These are phyloP conservation scores for Sequoia sempervirens DNA, from an alignment of 75 land plant species.

Conservation along the genomic window DNA sequence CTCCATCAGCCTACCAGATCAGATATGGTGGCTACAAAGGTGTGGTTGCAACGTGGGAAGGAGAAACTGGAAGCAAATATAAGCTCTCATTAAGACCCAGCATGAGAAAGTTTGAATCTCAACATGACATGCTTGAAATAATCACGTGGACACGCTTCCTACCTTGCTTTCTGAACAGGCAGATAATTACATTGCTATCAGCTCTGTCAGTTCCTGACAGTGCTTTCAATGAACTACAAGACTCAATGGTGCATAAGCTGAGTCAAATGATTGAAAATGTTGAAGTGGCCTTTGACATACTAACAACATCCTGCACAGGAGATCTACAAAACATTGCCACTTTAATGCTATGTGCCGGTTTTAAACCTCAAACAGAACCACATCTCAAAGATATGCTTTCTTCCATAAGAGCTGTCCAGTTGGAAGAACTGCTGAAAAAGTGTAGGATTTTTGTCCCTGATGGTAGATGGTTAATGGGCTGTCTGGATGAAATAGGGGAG, in stretches of 20 bases:
- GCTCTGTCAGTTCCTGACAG: conserved; percentile 57
- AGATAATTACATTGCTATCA: conserved; percentile 80
- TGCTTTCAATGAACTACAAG: conserved; percentile 60
- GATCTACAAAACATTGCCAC: conserved; percentile 67
- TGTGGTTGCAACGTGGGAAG: conserved; percentile 69
- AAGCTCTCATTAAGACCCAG: conserved; percentile 63
- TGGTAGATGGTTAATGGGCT: conserved; percentile 91
- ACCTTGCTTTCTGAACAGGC: conserved; percentile 81
- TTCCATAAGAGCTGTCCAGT: conserved; percentile 67
- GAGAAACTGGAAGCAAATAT: conserved; percentile 25
- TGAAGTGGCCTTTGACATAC: conserved; percentile 62
- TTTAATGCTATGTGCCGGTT: conserved; percentile 81
- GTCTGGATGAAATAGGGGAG: conserved; percentile 73
- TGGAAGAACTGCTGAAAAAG: conserved; percentile 65
- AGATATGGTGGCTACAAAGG: conserved; percentile 95
- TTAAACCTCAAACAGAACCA: conserved; percentile 69
- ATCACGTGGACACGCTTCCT: conserved; percentile 76
- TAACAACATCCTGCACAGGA: conserved; percentile 57
- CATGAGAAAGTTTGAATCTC: conserved; percentile 83
- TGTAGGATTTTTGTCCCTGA: conserved; percentile 76
- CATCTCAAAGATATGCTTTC: conserved; percentile 67
- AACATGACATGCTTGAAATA: conserved; percentile 61
- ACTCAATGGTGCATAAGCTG: conserved; percentile 51
- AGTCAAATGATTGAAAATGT: conserved; percentile 48
- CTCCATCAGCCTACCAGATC: conserved; percentile 87